Conservation (phyloP, 2,329 filamentous ascomycete genomes). For the Pseudogymnoascus sp. region DNA sequence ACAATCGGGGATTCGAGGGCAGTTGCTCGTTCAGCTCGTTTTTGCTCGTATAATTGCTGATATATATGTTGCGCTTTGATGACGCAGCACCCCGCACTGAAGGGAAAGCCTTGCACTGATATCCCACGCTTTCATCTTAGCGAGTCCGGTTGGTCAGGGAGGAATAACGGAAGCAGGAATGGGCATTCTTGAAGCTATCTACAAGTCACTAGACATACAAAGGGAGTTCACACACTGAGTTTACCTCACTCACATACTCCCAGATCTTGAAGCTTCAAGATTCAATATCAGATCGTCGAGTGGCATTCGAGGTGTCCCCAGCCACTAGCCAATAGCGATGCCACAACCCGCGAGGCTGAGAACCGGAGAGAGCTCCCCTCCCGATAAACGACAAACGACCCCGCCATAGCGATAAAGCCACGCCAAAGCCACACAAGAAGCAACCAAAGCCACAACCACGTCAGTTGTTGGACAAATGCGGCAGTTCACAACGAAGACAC, state of each 20-base stretch:
- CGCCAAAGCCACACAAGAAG: not conserved
- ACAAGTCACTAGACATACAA: slow-evolving; percentile 1
- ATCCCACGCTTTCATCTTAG: slow-evolving; percentile 1
- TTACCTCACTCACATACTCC: not conserved
- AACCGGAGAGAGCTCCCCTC: not conserved
- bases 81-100: slow-evolving; percentile 7
- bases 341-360: not conserved
- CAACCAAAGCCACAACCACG: not conserved
- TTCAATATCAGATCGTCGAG: slow-evolving; percentile 4
- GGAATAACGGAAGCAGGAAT: not conserved
- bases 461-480: not conserved
- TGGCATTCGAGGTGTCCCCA: not conserved
- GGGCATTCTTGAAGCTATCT: not conserved
- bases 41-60: not conserved
- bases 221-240: not conserved
- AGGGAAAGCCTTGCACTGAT: not conserved
- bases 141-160: not conserved
- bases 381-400: slow-evolving; percentile 8
- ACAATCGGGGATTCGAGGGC: not conserved
- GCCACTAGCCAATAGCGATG: not conserved
- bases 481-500: not conserved
- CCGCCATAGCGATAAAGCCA: slow-evolving; percentile 7
- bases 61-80: not conserved
- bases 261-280: not conserved
- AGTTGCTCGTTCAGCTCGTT: not conserved